Conservation (phyloP, 305 asterid species). For the Fraxinus latifolia region DNA sequence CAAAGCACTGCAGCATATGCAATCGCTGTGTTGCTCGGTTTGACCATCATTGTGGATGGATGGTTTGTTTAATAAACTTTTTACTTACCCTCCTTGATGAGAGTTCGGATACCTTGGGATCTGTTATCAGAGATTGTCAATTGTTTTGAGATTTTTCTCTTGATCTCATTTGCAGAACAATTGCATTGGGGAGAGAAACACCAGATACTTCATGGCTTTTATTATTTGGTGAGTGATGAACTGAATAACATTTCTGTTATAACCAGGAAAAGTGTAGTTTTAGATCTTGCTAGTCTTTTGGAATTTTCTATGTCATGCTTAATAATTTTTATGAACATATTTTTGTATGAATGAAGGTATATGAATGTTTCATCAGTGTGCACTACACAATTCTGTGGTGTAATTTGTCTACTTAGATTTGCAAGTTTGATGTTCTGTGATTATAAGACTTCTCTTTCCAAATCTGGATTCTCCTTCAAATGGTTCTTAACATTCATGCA, state of each 20-base stretch:
- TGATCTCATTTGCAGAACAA: slow-evolving; percentile 59
- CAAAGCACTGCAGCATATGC: slow-evolving; percentile 94
- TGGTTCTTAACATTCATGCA: slow-evolving; percentile 39
- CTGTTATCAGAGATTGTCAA: slow-evolving; percentile 16
- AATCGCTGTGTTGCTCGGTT: slow-evolving; percentile 93
- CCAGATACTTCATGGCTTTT: slow-evolving; percentile 91
- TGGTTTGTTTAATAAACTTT: slow-evolving; percentile 50
- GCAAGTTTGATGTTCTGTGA: slow-evolving; percentile 5
- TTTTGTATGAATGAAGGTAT: not conserved
- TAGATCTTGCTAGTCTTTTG: slow-evolving; percentile 9
- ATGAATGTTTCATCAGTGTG: not conserved
- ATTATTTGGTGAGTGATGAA: slow-evolving; percentile 76
- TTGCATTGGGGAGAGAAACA: slow-evolving; percentile 95
- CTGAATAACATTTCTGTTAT: not conserved
- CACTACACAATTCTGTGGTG: slow-evolving; percentile 15
- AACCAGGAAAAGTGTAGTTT: slow-evolving; percentile 15
- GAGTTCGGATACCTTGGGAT: not conserved
- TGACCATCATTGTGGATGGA: slow-evolving; percentile 99
- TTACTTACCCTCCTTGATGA: slow-evolving; percentile 23
- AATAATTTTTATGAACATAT: not conserved
- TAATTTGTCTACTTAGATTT: not conserved
- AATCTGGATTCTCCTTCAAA: slow-evolving; percentile 23
- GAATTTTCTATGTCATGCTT: not conserved
- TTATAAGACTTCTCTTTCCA: not conserved
- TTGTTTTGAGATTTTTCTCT: slow-evolving; percentile 11